Percentiles rank a stretch among this genome's conserved stretches.
phyloP scores from a whole-genome alignment of 1,284 basidiomycete species.

The Fomitiporia mediterranea region DNA sequence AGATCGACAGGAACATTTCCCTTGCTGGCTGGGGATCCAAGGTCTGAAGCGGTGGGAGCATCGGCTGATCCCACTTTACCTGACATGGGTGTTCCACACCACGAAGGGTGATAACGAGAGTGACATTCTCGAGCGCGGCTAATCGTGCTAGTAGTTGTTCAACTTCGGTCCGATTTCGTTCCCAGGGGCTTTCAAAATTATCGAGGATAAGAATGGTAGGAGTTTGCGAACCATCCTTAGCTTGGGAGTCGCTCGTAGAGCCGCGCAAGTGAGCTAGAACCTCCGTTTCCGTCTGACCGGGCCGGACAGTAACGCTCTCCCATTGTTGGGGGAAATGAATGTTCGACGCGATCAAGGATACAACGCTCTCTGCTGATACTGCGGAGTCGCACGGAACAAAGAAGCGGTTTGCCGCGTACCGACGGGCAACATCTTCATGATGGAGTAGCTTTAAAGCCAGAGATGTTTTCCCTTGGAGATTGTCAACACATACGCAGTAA shows the following conservation, averaged over 20 bases:
- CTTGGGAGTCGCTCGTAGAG: not conserved
- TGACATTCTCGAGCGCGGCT: not conserved
- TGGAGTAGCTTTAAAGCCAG: constrained; percentile 8
- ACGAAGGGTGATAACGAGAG: constrained; percentile 17
- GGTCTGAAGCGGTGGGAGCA: constrained; percentile 11
- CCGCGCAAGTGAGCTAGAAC: not conserved
- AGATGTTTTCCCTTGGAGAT: constrained; percentile 12
- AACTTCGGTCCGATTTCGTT: constrained; percentile 7
- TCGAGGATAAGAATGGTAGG: constrained; percentile 14
- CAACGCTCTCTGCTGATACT: constrained; percentile 3
- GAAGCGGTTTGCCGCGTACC: constrained; percentile 2
- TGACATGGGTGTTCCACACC: constrained; percentile 14
- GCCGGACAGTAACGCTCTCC: not conserved
- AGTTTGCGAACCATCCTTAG: not conserved
- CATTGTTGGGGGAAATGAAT: not conserved
- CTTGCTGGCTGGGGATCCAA: constrained; percentile 5
- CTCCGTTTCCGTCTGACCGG: not conserved
- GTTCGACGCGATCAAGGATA: constrained; percentile 3
- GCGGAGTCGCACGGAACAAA: constrained; percentile 18
- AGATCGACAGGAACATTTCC: constrained; percentile 10
- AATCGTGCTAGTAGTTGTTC: constrained; percentile 10
- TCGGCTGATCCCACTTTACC: constrained; percentile 13
- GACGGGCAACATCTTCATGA: not conserved
- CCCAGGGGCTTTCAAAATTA: constrained; percentile 20
- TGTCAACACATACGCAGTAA: too few relatives aligned